Evolutionary conservation across 2,329 filamentous ascomycete species (phyloP).

Genomic region (Penicillium sp.): DNA sequence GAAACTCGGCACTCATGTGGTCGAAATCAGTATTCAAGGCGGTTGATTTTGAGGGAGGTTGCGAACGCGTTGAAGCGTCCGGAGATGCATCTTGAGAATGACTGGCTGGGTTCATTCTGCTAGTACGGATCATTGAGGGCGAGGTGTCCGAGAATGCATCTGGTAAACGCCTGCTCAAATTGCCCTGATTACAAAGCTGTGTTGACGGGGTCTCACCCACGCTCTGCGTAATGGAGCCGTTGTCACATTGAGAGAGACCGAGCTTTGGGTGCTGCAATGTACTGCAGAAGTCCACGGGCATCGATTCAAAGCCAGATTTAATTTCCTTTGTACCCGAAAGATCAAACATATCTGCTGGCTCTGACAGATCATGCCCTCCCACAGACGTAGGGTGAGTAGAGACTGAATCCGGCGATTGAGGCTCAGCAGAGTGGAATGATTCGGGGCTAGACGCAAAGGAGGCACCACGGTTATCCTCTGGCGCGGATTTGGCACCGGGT

Average conservation of each 20-base stretch:
- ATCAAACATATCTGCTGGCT: conserved; percentile 2
- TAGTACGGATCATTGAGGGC: not conserved
- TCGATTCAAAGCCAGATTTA: not conserved
- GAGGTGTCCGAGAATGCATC: conserved; percentile 2
- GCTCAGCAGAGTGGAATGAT: conserved; percentile 45
- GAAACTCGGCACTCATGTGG: conserved; percentile 40
- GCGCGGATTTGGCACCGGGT: not conserved
- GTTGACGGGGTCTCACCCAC: not conserved
- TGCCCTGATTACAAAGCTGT: not conserved
- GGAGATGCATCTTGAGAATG: conserved; percentile 7
- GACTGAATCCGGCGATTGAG: conserved; percentile 21
- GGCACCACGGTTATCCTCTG: conserved; percentile 28
- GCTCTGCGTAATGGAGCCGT: not conserved
- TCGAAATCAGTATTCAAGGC: conserved; percentile 25
- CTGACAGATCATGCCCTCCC: conserved; percentile 4
- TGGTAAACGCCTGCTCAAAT: not conserved
- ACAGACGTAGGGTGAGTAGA: conserved; percentile 26
- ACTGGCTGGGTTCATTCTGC: not conserved
- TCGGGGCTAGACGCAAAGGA: conserved; percentile 40
- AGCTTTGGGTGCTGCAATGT: not conserved
- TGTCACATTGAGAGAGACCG: not conserved
- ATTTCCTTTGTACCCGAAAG: not conserved
- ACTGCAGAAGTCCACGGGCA: not conserved
- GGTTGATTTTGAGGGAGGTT: conserved; percentile 30
- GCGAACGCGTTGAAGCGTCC: not conserved